Evolutionary conservation across 1,284 basidiomycete genomes (phyloP), one percentile per base, ranked within the genome.

Genomic region (Ustilago nuda): DNA sequence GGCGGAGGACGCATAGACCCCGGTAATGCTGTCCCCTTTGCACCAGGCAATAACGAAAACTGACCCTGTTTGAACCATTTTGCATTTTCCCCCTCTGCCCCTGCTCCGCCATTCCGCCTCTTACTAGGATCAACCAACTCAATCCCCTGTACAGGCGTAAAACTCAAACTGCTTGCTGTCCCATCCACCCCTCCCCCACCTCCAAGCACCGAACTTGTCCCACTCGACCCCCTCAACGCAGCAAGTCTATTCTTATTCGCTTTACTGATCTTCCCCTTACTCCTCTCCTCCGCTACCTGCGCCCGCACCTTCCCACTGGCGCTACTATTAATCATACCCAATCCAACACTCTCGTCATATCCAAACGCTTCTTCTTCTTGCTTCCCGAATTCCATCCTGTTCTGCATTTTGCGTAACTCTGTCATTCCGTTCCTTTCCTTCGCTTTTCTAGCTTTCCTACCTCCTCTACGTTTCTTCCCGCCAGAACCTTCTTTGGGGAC

Each of bases 391-490:
- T 90, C 91, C 91, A 99, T 92, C 54, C 97, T 91, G 87, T 99
- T 99, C 87, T 98, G 95, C 80, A 97, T 89, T 87, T 99, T 99
- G 76, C 94, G 91, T 55, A 99, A 88, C 87, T 99, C 97, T 3
- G 97, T 98, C 87, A 95, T 93, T 4, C 95, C 95, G 83, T 96
- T 95, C 6, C 93, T 93, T 87, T 99, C 97, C 85, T 99, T 99
- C 27, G 94, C 92, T 86, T 97, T 97, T 54, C 97, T 91, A 2
- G 96, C 97, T 11, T 94, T 90, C 87, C 94, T 94, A 8, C 97
- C 97, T 79, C 97, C 97, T 62, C 97, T 90, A 70, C 95, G 92
- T 62, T 83, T 76, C 86, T 97, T 97, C 60, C 87, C 86, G 87
- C 96, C 95, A 23, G 92, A 93, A 0, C 94, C 95, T 85, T 99